phyloP scores from a whole-genome alignment of 345 rosid genomes.

The Lenwebbia sp. region DNA sequence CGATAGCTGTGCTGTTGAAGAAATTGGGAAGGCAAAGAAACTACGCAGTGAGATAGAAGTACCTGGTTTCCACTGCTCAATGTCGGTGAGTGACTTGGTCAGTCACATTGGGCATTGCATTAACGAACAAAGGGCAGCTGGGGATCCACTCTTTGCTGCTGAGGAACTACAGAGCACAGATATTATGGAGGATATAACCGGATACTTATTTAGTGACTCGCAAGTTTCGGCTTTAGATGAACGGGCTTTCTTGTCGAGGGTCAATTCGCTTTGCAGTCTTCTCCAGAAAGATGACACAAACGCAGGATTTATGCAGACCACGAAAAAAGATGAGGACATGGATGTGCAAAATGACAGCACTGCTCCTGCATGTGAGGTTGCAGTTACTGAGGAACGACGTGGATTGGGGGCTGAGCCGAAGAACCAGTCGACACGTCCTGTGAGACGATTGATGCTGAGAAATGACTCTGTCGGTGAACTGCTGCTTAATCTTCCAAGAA shows the following conservation, averaged over 20 bases:
- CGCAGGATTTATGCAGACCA: neutral
- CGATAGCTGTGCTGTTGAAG: constrained; percentile 28
- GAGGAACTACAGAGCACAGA: constrained; percentile 18
- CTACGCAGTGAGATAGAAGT: constrained; percentile 23
- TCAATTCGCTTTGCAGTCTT: constrained; percentile 49
- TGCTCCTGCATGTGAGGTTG: neutral
- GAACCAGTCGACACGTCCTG: neutral
- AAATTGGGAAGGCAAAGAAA: constrained; percentile 17
- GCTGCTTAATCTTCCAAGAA: constrained; percentile 57
- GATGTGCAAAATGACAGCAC: neutral
- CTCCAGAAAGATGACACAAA: constrained; percentile 37
- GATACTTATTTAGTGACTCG: constrained; percentile 37
- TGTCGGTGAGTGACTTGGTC: constrained; percentile 46
- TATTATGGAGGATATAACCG: constrained; percentile 32
- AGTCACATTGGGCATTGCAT: constrained; percentile 47
- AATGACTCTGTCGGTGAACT: constrained; percentile 53
- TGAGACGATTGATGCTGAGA: constrained; percentile 24
- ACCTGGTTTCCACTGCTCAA: constrained; percentile 39
- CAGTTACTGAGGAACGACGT: neutral
- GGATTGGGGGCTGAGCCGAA: constrained; percentile 9
- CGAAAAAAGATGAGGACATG: neutral
- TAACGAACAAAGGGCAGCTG: constrained; percentile 22
- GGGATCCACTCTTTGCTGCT: constrained; percentile 10
- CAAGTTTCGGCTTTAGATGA: constrained; percentile 32
- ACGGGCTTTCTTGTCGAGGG: constrained; percentile 40